Base-by-base conservation (phyloP, 2,329 filamentous ascomycete genomes). In the Purpureocillium lavendulum region DNA sequence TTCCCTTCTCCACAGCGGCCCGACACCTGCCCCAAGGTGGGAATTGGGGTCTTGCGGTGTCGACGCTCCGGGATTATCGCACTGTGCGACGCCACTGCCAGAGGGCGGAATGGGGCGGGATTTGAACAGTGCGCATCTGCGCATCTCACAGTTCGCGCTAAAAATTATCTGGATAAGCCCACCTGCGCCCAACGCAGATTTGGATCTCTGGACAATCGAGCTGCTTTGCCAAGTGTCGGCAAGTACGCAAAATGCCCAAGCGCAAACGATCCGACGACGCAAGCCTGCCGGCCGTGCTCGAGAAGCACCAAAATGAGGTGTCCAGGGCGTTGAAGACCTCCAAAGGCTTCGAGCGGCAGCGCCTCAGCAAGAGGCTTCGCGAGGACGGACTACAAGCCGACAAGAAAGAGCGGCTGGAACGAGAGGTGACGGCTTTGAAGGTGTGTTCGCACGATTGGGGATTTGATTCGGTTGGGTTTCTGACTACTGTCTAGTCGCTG, bases 341-440 rank as follows among this genome's bases (percentile, higher is more conserved):
- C 41, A 87, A 85, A 55, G 80, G 81, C 35, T 83, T 87, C 54
- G 85, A 90, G 65, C 73, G 84, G 34, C 86, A 90, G 62, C 84
- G 87, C 47, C 71, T 84, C 43, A 73, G 81, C 45, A 82, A 77
- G 57, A 66, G 71, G 32, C 58, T 75, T 12, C 68, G 62, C 36
- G 72, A 76, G 21, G 61, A 64, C 38, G 67, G 65, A 38, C 50
- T 62, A 13, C 55, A 60, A 2, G 47, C 61, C 8, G 71, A 71
- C 33, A 77, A 79, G 52, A 63, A 75, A 16, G 62, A 66, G 42
- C 68, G 83, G 15, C 62, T 89, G 26, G 75, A 85, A 45, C 71
- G 73, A 28, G 84, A 79, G 52, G 54, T 77, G 33, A 56, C 64
- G 0, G 70, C 77, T 8, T 54, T 80, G 11, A 79, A 77, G 65